Evolutionary conservation across 805 yeast genomes (phyloP).

Genomic region (Candida succiphila): DNA sequence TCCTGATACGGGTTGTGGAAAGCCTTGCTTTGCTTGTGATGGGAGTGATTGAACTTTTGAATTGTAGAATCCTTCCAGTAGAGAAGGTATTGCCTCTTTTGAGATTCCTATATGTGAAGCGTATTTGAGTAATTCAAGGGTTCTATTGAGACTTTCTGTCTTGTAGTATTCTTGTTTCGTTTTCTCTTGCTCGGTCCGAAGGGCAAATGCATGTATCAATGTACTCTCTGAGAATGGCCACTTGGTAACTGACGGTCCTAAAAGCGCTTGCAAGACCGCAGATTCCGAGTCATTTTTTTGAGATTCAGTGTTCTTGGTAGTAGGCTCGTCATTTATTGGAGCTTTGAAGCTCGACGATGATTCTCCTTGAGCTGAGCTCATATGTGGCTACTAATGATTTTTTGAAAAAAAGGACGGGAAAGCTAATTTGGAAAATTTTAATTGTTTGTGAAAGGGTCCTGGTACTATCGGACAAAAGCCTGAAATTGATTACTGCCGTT

Average conservation of each 20-base stretch:
- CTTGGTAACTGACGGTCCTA: conserved; percentile 42
- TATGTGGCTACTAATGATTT: too few species aligned
- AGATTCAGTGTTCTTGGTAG: neutral
- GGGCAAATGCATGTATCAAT: conserved; percentile 44
- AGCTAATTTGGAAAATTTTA: too few species aligned
- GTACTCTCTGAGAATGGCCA: conserved; percentile 54
- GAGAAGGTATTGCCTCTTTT: conserved; percentile 45
- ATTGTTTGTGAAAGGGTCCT: too few species aligned
- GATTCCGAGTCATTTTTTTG: neutral
- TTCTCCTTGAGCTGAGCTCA: too few species aligned
- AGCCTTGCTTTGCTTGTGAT: neutral
- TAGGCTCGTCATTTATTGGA: too few species aligned
- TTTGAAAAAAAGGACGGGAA: too few species aligned
- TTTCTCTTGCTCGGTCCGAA: conserved; percentile 64
- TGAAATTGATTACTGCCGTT: too few species aligned
- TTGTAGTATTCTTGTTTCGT: conserved; percentile 74
- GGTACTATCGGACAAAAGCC: too few species aligned
- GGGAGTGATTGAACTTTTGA: neutral
- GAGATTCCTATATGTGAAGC: conserved; percentile 61
- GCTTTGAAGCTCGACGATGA: too few species aligned
- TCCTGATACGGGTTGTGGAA: conserved; percentile 1
- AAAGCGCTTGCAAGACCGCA: conserved; percentile 13
- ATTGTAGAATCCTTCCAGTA: conserved; percentile 31
- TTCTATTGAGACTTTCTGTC: conserved; percentile 49
- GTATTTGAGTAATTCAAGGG: conserved; percentile 50